Percentiles rank a stretch among this genome's conserved stretches.
Evolutionary conservation across 768 basidiomycete genomes (phyloP).

Genomic region (Boletus barrowsii): DNA sequence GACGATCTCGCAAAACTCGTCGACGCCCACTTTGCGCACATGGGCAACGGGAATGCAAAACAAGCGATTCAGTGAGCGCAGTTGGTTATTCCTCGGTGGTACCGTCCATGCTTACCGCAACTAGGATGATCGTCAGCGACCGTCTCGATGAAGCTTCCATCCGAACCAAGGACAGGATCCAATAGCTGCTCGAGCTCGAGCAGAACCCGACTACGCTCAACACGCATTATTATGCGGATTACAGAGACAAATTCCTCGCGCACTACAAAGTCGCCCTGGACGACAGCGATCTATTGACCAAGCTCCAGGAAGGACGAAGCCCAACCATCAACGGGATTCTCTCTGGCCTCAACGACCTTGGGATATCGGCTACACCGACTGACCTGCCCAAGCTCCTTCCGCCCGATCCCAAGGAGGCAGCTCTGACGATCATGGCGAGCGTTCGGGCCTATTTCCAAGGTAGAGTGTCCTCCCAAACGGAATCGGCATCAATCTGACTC

Average conservation of each 20-base stretch:
- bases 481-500: not conserved
- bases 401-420: slow-evolving; percentile 50
- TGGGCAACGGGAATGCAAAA: slow-evolving; percentile 51
- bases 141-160: slow-evolving; percentile 45
- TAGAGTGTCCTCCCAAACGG: slow-evolving; percentile 20
- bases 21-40: slow-evolving; percentile 45
- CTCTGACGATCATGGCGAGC: slow-evolving; percentile 65
- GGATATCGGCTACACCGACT: slow-evolving; percentile 34
- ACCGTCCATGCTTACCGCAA: not conserved
- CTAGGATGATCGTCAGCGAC: slow-evolving; percentile 48
- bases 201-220: slow-evolving; percentile 50
- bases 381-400: slow-evolving; percentile 52
- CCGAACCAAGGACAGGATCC: slow-evolving; percentile 38
- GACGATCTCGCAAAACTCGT: slow-evolving; percentile 44
- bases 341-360: slow-evolving; percentile 11
- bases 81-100: not conserved
- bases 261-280: slow-evolving; percentile 41
- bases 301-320: not conserved
- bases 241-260: slow-evolving; percentile 46
- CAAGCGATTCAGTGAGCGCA: slow-evolving; percentile 44
- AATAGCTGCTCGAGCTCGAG: slow-evolving; percentile 52
- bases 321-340: slow-evolving; percentile 30
- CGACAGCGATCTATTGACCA: slow-evolving; percentile 2
- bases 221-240: slow-evolving; percentile 48
- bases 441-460: slow-evolving; percentile 77